Base-by-base conservation (phyloP, 1,284 basidiomycete species). In the Microbotryomycetes sp. region DNA sequence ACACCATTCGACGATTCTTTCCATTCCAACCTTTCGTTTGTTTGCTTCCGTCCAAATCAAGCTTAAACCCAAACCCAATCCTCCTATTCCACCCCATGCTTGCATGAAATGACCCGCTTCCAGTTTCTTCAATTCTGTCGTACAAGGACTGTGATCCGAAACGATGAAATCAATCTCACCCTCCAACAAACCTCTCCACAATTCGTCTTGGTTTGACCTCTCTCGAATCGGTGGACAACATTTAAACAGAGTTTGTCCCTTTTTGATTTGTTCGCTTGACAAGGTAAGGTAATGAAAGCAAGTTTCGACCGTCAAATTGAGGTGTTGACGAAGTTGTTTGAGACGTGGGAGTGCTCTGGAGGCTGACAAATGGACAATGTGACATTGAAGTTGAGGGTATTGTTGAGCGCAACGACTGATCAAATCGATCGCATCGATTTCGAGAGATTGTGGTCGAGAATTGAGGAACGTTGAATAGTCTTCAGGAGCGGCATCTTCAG, bases 181-280 rank as follows among this genome's bases (percentile, higher is more conserved):
- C 55, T 86, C 84, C 0, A 81, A 75, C 55, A 96, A 75, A 0
- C 88, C 91, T n/a, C 81, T 80, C 87, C 90, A 90, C 4, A 96
- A 78, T 46, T 75, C 73, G 49, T 87, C 83, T 62, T 85, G 81
- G 75, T 96, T 97, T 3, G 73, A 75, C 15, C 79, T 77, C 51
- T 83, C 82, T 48, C 92, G 83, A 66, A 97, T 88, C 3, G 92
- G 92, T n/a, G 92, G 92, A 75, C 90, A 93, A 73, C 92, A 96
- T 74, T 97, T 96, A 82, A 60, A 64, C 23, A 88, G 82, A 50
- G 71, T 64, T n/a, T 62, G n/a, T 28, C 67, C 58, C 46, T 58
- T 49, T 21, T 50, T 46, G 58, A 81, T 74, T 62, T 81, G 79
- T 0, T 85, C 79, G 28, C 82, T 78, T 6, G 61, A 59, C 21